phyloP scores from a whole-genome alignment of 1,139 yeast species.

The Candida tunisiensis region DNA sequence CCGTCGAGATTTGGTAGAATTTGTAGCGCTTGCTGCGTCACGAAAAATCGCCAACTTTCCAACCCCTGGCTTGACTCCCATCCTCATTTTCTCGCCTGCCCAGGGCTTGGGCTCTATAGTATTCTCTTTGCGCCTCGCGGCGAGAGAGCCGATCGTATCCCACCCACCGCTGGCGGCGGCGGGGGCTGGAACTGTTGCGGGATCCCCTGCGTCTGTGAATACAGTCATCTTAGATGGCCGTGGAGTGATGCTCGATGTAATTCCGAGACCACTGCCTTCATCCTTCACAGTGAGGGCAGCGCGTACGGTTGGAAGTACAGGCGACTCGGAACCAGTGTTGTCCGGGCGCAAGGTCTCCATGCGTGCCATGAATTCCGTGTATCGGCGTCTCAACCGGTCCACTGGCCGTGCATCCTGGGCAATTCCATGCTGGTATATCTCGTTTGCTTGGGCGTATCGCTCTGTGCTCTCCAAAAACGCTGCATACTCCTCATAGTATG shows the following conservation, averaged over 20 bases:
- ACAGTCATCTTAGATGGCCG: constrained; percentile 11
- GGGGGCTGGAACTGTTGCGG: too few species aligned
- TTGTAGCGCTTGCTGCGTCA: too few species aligned
- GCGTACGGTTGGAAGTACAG: constrained; percentile 8
- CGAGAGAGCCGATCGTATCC: constrained; percentile 35
- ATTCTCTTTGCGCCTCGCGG: constrained; percentile 50
- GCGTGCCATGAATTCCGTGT: constrained; percentile 30
- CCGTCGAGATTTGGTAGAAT: not conserved
- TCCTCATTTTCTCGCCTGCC: constrained; percentile 40
- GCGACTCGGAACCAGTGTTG: constrained; percentile 20
- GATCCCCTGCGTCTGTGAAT: constrained; percentile 18
- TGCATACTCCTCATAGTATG: constrained; percentile 74
- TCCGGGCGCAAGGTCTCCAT: constrained; percentile 8
- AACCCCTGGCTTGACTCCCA: not conserved
- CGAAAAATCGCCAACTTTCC: not conserved
- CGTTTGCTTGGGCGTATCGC: constrained; percentile 40
- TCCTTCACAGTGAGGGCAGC: constrained; percentile 5
- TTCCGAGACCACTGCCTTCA: too few species aligned
- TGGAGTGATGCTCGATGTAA: not conserved
- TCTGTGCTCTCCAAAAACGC: constrained; percentile 38
- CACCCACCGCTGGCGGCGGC: constrained; percentile 21
- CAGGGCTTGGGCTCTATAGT: constrained; percentile 39
- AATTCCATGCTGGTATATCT: constrained; percentile 48
- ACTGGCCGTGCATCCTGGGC: constrained; percentile 46
- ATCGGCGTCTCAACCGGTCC: constrained; percentile 33